These are phyloP conservation scores for Microthlaspi erraticum DNA, from an alignment of 345 rosid species.

Conservation along the genomic window DNA sequence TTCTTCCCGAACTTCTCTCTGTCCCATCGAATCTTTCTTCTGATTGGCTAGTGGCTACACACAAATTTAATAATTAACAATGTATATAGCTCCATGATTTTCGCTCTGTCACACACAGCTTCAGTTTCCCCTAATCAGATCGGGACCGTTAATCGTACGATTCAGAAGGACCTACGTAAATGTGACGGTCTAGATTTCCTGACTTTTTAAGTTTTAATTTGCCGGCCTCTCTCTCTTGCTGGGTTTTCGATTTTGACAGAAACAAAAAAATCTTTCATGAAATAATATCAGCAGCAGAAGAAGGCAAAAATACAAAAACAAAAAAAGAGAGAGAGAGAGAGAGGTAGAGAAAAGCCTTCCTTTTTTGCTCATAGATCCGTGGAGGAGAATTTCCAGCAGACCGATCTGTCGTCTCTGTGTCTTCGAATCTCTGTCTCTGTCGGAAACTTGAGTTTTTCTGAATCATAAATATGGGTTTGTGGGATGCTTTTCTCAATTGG, in stretches of 20 bases:
- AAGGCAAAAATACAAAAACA: not conserved
- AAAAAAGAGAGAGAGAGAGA: not conserved
- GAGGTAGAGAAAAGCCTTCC: slow-evolving; percentile 17
- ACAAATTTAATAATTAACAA: slow-evolving; percentile 5
- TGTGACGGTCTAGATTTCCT: slow-evolving; percentile 35
- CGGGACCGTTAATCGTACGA: slow-evolving; percentile 22
- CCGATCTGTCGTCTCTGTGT: slow-evolving; percentile 34
- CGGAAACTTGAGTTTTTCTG: slow-evolving; percentile 35
- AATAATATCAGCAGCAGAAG: slow-evolving; percentile 39
- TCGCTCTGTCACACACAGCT: slow-evolving; percentile 42
- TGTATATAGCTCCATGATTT: slow-evolving; percentile 32
- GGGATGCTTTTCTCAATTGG: slow-evolving; percentile 83
- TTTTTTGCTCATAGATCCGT: slow-evolving; percentile 27
- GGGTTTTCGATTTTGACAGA: slow-evolving; percentile 33
- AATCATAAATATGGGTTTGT: slow-evolving; percentile 57
- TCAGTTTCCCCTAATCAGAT: slow-evolving; percentile 22
- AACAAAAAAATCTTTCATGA: slow-evolving; percentile 28
- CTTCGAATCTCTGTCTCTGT: slow-evolving; percentile 40
- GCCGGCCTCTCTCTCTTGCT: slow-evolving; percentile 33
- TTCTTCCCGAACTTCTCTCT: slow-evolving; percentile 39
- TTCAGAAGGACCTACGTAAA: not conserved
- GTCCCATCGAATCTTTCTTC: slow-evolving; percentile 44
- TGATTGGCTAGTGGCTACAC: slow-evolving; percentile 44
- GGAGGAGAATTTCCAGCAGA: slow-evolving; percentile 42
- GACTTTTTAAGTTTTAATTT: slow-evolving; percentile 18